Percentiles rank a stretch among this genome's conserved stretches.
Conservation (phyloP, 148 eudicot species). For the Rhododendron williamsianum region DNA sequence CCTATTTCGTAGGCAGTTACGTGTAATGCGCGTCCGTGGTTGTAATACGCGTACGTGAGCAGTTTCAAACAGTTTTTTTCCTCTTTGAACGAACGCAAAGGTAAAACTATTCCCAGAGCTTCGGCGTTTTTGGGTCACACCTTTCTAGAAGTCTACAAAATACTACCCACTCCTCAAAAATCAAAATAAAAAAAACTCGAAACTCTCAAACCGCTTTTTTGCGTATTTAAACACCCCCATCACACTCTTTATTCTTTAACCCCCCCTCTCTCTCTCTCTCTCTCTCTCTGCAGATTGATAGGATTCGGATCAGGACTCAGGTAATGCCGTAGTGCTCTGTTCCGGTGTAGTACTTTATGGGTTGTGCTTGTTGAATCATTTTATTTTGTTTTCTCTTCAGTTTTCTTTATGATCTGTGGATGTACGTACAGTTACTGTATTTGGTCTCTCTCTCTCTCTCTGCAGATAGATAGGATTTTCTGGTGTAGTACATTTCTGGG, state of each 20-base stretch:
- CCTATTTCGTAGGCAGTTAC: not conserved
- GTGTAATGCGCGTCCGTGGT: not conserved
- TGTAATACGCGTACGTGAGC: not conserved
- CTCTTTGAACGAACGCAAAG: not conserved
- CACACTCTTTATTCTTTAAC: not conserved
- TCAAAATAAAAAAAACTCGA: not conserved
- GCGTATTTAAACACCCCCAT: constrained; percentile 1
- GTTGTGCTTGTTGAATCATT: not conserved
- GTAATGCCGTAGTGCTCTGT: not conserved
- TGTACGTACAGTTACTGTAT: not conserved
- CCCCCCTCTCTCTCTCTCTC: constrained; percentile 1
- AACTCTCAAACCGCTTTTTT: not conserved
- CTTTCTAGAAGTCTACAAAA: too few species aligned
- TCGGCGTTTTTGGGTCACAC: not conserved
- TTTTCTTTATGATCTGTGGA: not conserved
- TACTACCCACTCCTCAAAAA: too few species aligned
- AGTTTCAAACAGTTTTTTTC: not conserved
- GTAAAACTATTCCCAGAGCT: not conserved
- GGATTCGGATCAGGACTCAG: constrained; percentile 6
- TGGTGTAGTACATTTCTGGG: not conserved
- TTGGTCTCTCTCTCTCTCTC: constrained; percentile 3
- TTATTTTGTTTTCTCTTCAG: not conserved
- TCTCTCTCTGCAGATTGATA: not conserved
- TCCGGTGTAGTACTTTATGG: not conserved
- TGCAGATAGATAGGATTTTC: not conserved